Conservation (phyloP, 129 eudicot species). For the Pittosporum tobira region DNA sequence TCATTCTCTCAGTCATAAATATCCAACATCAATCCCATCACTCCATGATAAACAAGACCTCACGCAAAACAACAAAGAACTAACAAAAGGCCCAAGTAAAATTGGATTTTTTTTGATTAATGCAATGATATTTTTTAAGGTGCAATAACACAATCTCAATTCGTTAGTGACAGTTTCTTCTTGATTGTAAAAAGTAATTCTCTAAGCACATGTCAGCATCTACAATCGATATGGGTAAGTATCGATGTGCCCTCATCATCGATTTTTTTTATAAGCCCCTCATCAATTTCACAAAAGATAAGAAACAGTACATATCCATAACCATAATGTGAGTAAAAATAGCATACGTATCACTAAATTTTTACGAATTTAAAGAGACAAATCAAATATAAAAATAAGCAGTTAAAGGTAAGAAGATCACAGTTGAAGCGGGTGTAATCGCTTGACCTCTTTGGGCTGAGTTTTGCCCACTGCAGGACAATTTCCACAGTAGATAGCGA, state of each 20-base stretch:
- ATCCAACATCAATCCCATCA: constrained; percentile 93
- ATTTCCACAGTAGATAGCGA: constrained; percentile 80
- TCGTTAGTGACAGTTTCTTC: constrained; percentile 89
- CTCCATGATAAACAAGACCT: constrained; percentile 64
- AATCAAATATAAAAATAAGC: too few relatives aligned
- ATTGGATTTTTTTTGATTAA: background rate
- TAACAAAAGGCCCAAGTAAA: background rate
- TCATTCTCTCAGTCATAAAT: constrained; percentile 83
- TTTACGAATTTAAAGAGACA: constrained; percentile 3
- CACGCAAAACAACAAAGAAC: constrained; percentile 7
- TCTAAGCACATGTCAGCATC: constrained; percentile 80
- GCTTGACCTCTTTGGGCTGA: constrained; percentile 81
- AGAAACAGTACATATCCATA: constrained; percentile 14
- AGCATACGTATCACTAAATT: background rate
- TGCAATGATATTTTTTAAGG: constrained; percentile 8
- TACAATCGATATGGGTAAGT: constrained; percentile 83
- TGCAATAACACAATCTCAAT: constrained; percentile 45
- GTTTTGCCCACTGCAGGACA: constrained; percentile 58
- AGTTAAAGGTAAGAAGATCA: constrained; percentile 18
- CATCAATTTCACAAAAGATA: constrained; percentile 12
- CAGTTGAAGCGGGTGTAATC: constrained; percentile 61
- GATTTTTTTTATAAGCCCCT: too few relatives aligned
- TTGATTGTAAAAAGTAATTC: constrained; percentile 89
- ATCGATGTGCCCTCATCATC: constrained; percentile 44
- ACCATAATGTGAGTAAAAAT: constrained; percentile 11